Conservation (phyloP, 2,329 filamentous ascomycete genomes). For the Capronia coronata region DNA sequence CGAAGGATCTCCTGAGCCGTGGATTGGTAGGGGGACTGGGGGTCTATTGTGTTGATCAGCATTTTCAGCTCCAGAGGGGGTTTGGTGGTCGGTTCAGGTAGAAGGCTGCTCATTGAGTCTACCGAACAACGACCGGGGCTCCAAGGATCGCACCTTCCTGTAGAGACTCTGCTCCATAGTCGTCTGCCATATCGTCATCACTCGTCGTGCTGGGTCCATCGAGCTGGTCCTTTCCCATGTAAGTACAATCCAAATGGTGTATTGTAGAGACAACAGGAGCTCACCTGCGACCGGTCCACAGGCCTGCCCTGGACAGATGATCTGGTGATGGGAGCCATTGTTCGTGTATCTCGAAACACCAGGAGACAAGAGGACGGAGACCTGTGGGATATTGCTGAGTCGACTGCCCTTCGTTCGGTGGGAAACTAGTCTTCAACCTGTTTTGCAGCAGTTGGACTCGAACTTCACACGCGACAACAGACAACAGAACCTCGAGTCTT, state of each 20-base stretch:
- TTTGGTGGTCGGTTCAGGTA: no score
- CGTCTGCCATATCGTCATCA: slow-evolving; percentile 30
- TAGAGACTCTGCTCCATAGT: slow-evolving; percentile 31
- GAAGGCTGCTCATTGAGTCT: not conserved
- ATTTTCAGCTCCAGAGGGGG: slow-evolving; percentile 28
- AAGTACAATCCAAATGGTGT: not conserved
- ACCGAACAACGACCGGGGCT: not conserved
- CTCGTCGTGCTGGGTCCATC: slow-evolving; percentile 2
- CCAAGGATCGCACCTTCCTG: slow-evolving; percentile 24
- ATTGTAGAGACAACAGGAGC: not conserved
- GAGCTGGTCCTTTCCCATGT: slow-evolving; percentile 1
- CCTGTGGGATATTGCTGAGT: no score
- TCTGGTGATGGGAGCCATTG: slow-evolving; percentile 39
- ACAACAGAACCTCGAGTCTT: no score
- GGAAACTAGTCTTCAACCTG: no score
- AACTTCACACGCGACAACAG: not conserved
- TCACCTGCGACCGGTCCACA: slow-evolving; percentile 9
- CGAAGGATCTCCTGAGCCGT: slow-evolving; percentile 48
- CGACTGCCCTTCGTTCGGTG: no score
- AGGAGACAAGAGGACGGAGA: no score
- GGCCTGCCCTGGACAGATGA: slow-evolving; percentile 29
- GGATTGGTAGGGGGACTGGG: slow-evolving; percentile 18
- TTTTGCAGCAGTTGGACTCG: not conserved
- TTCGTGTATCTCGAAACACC: no score
- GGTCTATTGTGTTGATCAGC: slow-evolving; percentile 28